Evolutionary conservation across 164 flowering plant species (phyloP).

Genomic region (Magnolia changhungtana): DNA sequence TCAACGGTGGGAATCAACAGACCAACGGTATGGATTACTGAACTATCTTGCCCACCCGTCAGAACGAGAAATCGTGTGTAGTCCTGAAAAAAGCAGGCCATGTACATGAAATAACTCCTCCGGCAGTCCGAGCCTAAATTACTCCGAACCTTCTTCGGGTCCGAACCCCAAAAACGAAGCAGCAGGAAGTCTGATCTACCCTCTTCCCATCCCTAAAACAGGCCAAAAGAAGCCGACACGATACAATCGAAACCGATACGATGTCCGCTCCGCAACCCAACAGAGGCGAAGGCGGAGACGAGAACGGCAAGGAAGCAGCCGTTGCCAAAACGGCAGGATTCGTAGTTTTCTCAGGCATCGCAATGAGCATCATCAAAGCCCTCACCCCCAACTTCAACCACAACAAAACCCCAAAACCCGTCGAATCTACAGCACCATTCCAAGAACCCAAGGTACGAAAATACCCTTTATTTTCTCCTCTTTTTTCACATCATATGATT

Average conservation of each 20-base stretch:
- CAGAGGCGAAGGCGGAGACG: constrained; percentile 1
- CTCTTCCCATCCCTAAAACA: background rate
- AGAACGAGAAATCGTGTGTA: too few species aligned
- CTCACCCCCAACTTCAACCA: constrained; percentile 27
- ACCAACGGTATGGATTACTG: too few species aligned
- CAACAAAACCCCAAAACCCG: constrained; percentile 1
- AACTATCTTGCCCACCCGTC: too few species aligned
- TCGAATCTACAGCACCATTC: background rate
- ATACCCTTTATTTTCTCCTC: background rate
- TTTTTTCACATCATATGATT: background rate
- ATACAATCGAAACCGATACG: background rate
- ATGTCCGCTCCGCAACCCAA: constrained; percentile 14
- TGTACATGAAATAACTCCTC: background rate
- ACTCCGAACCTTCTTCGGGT: background rate
- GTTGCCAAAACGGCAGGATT: constrained; percentile 40
- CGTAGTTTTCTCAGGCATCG: constrained; percentile 44
- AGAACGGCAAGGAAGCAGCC: constrained; percentile 13
- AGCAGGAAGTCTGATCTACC: background rate
- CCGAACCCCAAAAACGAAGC: background rate
- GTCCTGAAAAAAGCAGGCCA: too few species aligned
- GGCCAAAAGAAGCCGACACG: background rate
- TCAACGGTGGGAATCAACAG: too few species aligned
- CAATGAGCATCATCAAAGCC: constrained; percentile 45
- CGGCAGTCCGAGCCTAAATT: background rate
- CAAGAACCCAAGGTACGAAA: constrained; percentile 14